Conservation (phyloP, 768 basidiomycete species). For the Gloeostereum incarnatum region DNA sequence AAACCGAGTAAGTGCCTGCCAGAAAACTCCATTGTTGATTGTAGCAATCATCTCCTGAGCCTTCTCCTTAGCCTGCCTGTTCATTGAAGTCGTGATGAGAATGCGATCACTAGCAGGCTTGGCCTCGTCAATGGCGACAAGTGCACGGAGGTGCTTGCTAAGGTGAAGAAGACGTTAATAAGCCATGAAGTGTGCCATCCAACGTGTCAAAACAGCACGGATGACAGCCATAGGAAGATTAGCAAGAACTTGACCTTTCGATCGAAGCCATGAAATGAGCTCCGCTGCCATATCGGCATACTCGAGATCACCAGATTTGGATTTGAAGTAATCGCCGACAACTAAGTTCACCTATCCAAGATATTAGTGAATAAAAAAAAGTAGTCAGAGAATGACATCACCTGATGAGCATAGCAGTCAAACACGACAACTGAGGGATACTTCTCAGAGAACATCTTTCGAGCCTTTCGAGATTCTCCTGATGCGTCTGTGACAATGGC, state of each 20-base stretch:
- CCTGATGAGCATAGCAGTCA: slow-evolving; percentile 25
- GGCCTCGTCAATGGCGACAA: slow-evolving; percentile 13
- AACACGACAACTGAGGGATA: slow-evolving; percentile 16
- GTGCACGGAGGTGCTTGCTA: slow-evolving; percentile 6
- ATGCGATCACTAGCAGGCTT: slow-evolving; percentile 5
- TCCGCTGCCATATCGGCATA: slow-evolving; percentile 17
- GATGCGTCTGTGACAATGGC: slow-evolving; percentile 24
- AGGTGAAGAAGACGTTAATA: slow-evolving; percentile 20
- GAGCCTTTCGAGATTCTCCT: slow-evolving; percentile 22
- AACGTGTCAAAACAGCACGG: slow-evolving; percentile 22
- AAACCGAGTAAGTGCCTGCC: slow-evolving; percentile 19
- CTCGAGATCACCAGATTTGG: slow-evolving; percentile 11
- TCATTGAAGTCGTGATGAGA: slow-evolving; percentile 14
- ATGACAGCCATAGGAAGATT: slow-evolving; percentile 19
- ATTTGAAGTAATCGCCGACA: slow-evolving; percentile 27
- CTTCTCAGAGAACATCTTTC: slow-evolving; percentile 7
- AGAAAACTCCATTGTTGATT: slow-evolving; percentile 20
- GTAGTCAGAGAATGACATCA: slow-evolving; percentile 5
- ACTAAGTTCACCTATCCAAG: slow-evolving; percentile 33
- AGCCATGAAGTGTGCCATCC: slow-evolving; percentile 26
- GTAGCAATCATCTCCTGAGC: slow-evolving; percentile 16
- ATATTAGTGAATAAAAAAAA: neutral
- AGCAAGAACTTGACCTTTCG: slow-evolving; percentile 22
- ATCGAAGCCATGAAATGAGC: slow-evolving; percentile 26
- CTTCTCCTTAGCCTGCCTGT: slow-evolving; percentile 15